phyloP scores from a whole-genome alignment of 495 filamentous ascomycete species.

The Xylaria scruposa region DNA sequence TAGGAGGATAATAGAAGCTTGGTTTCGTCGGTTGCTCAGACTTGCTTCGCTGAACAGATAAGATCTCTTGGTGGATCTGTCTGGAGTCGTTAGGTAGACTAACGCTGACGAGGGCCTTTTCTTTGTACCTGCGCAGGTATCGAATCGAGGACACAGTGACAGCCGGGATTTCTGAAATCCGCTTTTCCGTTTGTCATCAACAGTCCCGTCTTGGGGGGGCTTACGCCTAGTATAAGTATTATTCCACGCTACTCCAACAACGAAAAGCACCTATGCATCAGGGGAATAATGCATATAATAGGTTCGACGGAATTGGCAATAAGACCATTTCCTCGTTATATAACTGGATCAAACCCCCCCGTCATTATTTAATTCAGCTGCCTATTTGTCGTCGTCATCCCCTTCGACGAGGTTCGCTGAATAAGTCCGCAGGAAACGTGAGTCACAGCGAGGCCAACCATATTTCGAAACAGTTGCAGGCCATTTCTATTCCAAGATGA shows the following conservation, averaged over 20 bases:
- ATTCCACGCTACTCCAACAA: not conserved
- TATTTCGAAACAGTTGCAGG: not conserved
- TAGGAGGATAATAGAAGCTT: not conserved
- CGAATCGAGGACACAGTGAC: slow-evolving; percentile 1
- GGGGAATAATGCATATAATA: not conserved
- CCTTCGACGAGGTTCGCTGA: slow-evolving; percentile 4
- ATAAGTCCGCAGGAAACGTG: not conserved
- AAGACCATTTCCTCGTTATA: slow-evolving; percentile 5
- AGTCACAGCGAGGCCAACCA: slow-evolving; percentile 1
- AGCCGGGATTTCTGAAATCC: slow-evolving; percentile 4
- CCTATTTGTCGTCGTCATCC: slow-evolving; percentile 23
- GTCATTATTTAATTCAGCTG: slow-evolving; percentile 20
- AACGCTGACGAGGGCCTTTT: slow-evolving; percentile 1
- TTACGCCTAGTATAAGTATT: slow-evolving; percentile 8
- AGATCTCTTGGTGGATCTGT: slow-evolving; percentile 9
- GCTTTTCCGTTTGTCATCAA: slow-evolving; percentile 4
- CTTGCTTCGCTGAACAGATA: not conserved
- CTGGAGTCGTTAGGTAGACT: slow-evolving; percentile 1
- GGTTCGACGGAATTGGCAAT: not conserved
- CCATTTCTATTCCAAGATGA: not conserved
- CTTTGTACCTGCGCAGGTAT: slow-evolving; percentile 10
- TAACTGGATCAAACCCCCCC: not conserved
- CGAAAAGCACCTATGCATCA: not conserved
- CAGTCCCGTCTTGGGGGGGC: not conserved
- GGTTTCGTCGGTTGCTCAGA: not conserved